A percentile compares a stretch with the other conserved stretches of the same genome.
These are phyloP conservation scores for Lolium multiflorum DNA, from an alignment of 176 grass and related monocot species.

Conservation along the genomic window DNA sequence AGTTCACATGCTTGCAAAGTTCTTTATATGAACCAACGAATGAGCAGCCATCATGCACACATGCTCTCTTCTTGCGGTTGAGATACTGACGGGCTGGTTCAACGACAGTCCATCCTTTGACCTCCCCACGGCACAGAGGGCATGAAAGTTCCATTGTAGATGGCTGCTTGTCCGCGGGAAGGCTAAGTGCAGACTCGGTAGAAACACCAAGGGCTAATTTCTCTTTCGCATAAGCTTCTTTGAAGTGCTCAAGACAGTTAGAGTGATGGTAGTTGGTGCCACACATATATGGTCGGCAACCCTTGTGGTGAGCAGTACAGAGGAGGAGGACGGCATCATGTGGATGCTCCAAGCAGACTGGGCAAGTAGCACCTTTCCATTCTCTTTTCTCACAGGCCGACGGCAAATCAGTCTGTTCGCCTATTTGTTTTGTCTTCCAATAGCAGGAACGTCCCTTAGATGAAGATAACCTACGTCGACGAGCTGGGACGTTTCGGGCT, in stretches of 20 bases:
- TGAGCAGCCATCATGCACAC: conserved; percentile 76
- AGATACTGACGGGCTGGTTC: conserved; percentile 79
- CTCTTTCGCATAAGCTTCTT: conserved; percentile 74
- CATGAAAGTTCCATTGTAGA: conserved; percentile 73
- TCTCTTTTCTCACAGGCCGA: conserved; percentile 68
- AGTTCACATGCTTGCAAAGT: conserved; percentile 75
- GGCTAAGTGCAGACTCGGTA: conserved; percentile 24
- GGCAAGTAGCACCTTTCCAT: conserved; percentile 84
- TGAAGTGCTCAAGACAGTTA: conserved; percentile 91
- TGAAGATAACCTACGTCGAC: conserved; percentile 49
- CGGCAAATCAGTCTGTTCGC: conserved; percentile 47
- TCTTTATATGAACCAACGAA: conserved; percentile 81
- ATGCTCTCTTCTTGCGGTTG: conserved; percentile 77
- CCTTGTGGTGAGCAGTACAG: conserved; percentile 91
- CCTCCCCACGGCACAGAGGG: conserved; percentile 83
- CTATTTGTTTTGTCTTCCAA: conserved; percentile 37
- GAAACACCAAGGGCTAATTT: conserved; percentile 38
- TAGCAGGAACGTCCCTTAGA: conserved; percentile 42
- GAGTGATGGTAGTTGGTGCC: conserved; percentile 83
- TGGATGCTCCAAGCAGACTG: conserved; percentile 91
- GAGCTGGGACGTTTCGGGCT: conserved; percentile 48
- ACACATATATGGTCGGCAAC: conserved; percentile 97
- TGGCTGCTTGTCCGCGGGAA: conserved; percentile 45
- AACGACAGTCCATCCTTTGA: conserved; percentile 96
- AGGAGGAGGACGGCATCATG: conserved; percentile 98